phyloP scores from a whole-genome alignment of 768 basidiomycete genomes.

The Lyophyllum decastes region DNA sequence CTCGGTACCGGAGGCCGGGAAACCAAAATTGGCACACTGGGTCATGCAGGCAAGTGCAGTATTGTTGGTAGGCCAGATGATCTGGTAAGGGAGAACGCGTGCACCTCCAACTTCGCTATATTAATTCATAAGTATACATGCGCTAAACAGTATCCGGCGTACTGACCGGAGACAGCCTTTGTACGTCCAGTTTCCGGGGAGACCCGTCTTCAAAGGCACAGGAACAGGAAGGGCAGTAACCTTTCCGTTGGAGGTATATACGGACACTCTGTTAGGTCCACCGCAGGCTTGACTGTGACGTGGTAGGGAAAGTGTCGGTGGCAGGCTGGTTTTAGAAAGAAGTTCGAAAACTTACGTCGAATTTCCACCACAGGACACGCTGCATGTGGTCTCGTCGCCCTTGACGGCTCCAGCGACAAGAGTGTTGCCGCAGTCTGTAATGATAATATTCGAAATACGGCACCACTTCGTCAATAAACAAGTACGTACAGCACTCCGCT shows the following conservation, averaged over 20 bases:
- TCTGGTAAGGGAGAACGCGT: slow-evolving; percentile 62
- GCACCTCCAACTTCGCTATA: slow-evolving; percentile 47
- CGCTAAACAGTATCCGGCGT: background rate
- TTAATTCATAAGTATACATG: background rate
- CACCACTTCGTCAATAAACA: background rate
- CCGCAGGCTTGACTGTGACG: slow-evolving; percentile 64
- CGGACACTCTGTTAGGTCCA: slow-evolving; percentile 69
- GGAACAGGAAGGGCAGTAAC: slow-evolving; percentile 64
- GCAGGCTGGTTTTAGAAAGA: background rate
- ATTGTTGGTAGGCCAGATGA: slow-evolving; percentile 61
- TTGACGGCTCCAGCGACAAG: slow-evolving; percentile 61
- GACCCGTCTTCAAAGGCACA: slow-evolving; percentile 47
- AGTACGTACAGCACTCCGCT: slow-evolving; percentile 48
- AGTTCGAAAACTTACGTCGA: slow-evolving; percentile 47
- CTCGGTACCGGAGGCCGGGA: slow-evolving; percentile 68
- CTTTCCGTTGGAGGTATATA: slow-evolving; percentile 56
- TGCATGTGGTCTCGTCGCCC: slow-evolving; percentile 55
- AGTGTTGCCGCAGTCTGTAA: slow-evolving; percentile 68
- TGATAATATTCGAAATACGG: background rate
- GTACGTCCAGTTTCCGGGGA: slow-evolving; percentile 68
- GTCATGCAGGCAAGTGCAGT: slow-evolving; percentile 64
- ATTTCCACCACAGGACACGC: slow-evolving; percentile 75
- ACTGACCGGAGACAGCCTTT: slow-evolving; percentile 67
- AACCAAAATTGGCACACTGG: slow-evolving; percentile 74
- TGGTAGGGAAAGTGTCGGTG: slow-evolving; percentile 3